Percentiles rank a stretch among this genome's conserved stretches.
These are phyloP conservation scores for Dianthus caryophyllus DNA, from an alignment of 148 eudicot genomes.

Conservation along the genomic window DNA sequence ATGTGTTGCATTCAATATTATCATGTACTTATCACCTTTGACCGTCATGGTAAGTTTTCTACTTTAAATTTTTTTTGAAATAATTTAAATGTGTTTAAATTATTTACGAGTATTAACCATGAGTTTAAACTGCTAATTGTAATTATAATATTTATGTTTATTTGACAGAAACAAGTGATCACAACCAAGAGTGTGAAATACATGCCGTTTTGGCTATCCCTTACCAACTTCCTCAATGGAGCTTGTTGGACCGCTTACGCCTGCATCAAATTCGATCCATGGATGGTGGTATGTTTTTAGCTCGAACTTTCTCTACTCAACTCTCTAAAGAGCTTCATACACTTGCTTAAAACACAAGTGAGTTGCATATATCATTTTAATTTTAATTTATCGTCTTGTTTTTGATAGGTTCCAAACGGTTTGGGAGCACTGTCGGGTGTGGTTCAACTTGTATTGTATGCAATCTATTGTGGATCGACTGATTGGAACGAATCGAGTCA, in stretches of 20 bases:
- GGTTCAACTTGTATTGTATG: conserved; percentile 51
- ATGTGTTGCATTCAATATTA: conserved; percentile 49
- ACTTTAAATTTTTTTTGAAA: neutral
- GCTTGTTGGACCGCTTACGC: conserved; percentile 55
- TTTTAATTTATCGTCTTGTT: neutral
- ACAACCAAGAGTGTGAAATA: conserved; percentile 72
- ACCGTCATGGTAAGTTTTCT: conserved; percentile 52
- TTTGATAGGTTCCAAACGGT: conserved; percentile 56
- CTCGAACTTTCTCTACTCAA: too few species aligned
- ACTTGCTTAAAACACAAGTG: neutral
- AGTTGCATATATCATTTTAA: neutral
- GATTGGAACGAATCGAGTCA: neutral
- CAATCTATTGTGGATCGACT: conserved; percentile 30
- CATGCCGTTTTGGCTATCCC: conserved; percentile 69
- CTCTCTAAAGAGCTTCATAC: too few species aligned
- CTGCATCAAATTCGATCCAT: conserved; percentile 41
- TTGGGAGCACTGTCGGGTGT: conserved; percentile 46
- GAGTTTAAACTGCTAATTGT: too few species aligned
- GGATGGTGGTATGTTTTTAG: conserved; percentile 44
- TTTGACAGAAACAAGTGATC: conserved; percentile 44
- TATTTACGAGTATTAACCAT: neutral
- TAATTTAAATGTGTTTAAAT: neutral
- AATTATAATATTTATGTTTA: neutral
- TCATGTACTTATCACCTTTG: conserved; percentile 69
- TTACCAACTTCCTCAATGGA: conserved; percentile 58